A percentile compares a stretch with the other conserved stretches of the same genome.
Evolutionary conservation across 2,329 filamentous ascomycete species (phyloP).

Genomic region (Monilinia laxa): DNA sequence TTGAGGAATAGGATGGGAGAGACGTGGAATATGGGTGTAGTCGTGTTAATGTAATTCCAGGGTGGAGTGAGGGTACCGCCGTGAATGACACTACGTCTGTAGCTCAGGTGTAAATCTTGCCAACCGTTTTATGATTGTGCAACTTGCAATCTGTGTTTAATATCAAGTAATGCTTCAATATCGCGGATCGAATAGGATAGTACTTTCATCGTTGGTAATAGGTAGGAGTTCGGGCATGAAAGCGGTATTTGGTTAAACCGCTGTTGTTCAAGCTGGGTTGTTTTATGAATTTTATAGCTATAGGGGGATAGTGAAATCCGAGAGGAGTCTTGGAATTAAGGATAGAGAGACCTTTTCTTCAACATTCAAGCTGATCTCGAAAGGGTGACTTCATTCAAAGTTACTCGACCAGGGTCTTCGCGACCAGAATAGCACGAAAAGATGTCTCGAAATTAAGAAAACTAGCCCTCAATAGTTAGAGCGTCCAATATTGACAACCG

Average conservation of each 20-base stretch:
- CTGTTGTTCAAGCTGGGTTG: background rate
- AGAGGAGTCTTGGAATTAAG: background rate
- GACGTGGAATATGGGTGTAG: too few species aligned
- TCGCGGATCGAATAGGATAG: background rate
- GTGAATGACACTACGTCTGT: background rate
- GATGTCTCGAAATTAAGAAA: too few species aligned
- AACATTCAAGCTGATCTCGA: background rate
- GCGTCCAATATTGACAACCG: too few species aligned
- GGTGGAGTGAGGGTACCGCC: background rate
- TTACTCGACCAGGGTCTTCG: background rate
- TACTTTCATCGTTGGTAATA: background rate
- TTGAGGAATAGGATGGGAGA: too few species aligned
- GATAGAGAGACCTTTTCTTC: background rate
- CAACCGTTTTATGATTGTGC: background rate
- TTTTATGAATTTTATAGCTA: background rate
- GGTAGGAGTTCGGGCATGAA: background rate
- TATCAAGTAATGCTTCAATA: background rate
- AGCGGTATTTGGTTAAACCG: background rate
- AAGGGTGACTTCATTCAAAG: background rate
- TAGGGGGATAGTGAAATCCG: background rate
- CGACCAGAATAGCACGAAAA: background rate
- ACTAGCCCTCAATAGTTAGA: too few species aligned
- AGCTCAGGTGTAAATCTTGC: background rate
- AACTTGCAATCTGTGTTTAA: background rate
- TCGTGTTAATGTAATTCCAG: background rate